Conservation (phyloP, 345 rosid species). For the Camelina neglecta region DNA sequence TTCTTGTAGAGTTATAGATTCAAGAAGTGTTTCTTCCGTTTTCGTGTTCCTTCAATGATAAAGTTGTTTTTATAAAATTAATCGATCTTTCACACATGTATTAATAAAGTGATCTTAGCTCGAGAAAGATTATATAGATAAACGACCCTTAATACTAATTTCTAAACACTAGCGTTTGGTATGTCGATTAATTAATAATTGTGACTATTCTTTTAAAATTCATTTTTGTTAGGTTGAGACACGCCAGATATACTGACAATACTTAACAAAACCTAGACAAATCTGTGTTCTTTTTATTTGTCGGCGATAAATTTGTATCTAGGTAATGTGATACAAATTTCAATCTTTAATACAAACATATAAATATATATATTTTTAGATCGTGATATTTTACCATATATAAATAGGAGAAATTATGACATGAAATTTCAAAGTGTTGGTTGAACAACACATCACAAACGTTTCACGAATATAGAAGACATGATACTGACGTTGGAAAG, state of each 20-base stretch:
- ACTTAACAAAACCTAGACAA: conserved; percentile 29
- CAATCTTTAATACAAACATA: too few relatives aligned
- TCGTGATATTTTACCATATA: conserved; percentile 29
- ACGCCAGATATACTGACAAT: conserved; percentile 23
- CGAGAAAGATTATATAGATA: conserved; percentile 7
- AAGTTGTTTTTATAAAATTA: too few relatives aligned
- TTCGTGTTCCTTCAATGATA: background rate
- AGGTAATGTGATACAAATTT: conserved; percentile 10
- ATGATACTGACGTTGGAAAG: background rate
- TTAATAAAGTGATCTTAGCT: background rate
- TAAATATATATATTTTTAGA: background rate
- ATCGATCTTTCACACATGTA: background rate
- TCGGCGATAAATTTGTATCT: conserved; percentile 3
- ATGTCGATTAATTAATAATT: conserved; percentile 5
- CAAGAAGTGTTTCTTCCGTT: background rate
- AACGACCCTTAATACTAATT: conserved; percentile 11
- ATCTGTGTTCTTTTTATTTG: background rate
- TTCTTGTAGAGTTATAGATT: background rate
- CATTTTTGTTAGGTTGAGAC: conserved; percentile 28
- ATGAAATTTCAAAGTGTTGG: background rate
- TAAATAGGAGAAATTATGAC: background rate
- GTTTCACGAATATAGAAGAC: background rate
- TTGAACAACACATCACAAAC: conserved; percentile 19
- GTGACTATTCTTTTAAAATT: conserved; percentile 15
- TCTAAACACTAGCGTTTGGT: conserved; percentile 2